Base-by-base conservation (phyloP, 2,329 filamentous ascomycete genomes). In the Trematosphaeria pertusa region DNA sequence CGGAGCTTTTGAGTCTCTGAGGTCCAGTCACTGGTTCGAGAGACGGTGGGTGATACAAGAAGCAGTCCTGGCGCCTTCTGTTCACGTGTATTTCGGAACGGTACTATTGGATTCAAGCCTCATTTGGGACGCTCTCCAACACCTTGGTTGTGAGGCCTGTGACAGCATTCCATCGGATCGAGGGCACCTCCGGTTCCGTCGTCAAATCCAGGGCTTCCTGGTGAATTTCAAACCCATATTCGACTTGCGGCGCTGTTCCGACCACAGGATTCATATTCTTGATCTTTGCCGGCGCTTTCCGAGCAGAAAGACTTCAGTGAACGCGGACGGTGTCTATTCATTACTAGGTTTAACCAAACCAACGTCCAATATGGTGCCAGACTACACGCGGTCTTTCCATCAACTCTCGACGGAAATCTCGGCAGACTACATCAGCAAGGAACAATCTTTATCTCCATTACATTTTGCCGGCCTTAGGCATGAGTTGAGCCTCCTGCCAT, bases 1-100 rank as follows among this genome's bases (percentile, higher is more conserved):
- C 14, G 18, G 19, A 9, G 12, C 30, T 11, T 18, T 39, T 14
- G n/a, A 18, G 5, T 26, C 3, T 17, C 3, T 39, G 7, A 5
- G 3, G 9, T 3, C 7, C 22, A 30, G n/a, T 10, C 17, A 21
- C n/a, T 39, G 37, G 37, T 19, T 39, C 14, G 28, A 11, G 7
- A 39, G 37, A 30, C 5, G 37, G 18, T 39, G 22, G 24, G 37
- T 39, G 7, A 5, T 39, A 3, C 37, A 39, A 6, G 37, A 31
- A 30, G 37, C 24, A 3, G 11, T 28, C 3, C 14, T 31, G 9
- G 14, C 37, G 12, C 37, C 22, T 8, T 10, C 22, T 3, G 37
- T 31, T 6, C 4, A 18, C 10, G 12, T 26, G 2, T 30, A 10
- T 6, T 31, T 39, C 12, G 21, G 22, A 9, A 12, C 7, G 3